These are phyloP conservation scores for Termitomyces sp. DNA, from an alignment of 768 basidiomycete genomes.

Conservation along the genomic window DNA sequence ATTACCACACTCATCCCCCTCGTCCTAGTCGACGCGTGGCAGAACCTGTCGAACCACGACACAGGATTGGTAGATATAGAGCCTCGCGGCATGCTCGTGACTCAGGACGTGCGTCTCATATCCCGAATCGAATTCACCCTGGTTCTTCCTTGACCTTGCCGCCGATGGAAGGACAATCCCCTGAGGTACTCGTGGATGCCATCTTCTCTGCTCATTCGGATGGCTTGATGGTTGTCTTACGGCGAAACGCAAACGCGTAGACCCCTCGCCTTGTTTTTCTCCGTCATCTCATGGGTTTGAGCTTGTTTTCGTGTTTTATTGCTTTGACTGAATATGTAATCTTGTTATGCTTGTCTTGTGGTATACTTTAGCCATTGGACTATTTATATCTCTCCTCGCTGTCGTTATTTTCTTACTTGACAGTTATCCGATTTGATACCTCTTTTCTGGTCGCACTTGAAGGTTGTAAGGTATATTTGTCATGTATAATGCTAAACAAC, in stretches of 20 bases:
- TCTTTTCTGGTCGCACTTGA: constrained; percentile 2
- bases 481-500: not conserved
- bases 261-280: not conserved
- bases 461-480: constrained; percentile 4
- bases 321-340: not conserved
- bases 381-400: not conserved
- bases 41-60: constrained; percentile 21
- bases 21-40: constrained; percentile 23
- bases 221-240: constrained; percentile 74
- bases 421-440: not conserved
- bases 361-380: not conserved
- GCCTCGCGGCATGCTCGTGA: constrained; percentile 9
- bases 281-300: not conserved
- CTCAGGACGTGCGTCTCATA: constrained; percentile 10
- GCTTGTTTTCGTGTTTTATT: not conserved
- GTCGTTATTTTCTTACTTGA: not conserved
- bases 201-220: constrained; percentile 86
- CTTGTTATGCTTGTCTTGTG: not conserved
- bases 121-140: constrained; percentile 8
- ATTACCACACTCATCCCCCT: not conserved
- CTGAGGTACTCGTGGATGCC: constrained; percentile 60
- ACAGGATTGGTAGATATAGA: constrained; percentile 9
- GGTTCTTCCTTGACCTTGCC: constrained; percentile 6
- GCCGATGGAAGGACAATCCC: constrained; percentile 19
- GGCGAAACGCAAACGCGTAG: constrained; percentile 26